Conservation (phyloP, 2,329 filamentous ascomycete genomes). For the Aspergillus fijiensis region DNA sequence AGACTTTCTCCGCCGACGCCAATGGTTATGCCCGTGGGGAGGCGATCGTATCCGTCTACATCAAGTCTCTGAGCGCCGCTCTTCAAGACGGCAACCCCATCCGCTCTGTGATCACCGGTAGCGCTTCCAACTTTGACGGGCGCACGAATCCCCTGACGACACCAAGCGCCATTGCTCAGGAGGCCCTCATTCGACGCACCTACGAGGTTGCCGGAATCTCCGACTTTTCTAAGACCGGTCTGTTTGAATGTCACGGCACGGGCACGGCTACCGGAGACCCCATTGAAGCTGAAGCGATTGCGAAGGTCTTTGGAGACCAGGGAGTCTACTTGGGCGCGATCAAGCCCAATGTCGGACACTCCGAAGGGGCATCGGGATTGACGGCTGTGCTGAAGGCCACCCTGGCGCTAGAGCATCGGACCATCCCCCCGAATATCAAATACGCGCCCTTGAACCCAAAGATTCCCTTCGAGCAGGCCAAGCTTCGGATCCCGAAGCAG, state of each 20-base stretch:
- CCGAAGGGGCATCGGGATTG: slow-evolving; percentile 14
- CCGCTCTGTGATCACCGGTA: slow-evolving; percentile 25
- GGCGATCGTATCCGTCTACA: too few species aligned
- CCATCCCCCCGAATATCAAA: slow-evolving; percentile 17
- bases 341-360: slow-evolving; percentile 19
- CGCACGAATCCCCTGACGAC: slow-evolving; percentile 10
- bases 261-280: neutral
- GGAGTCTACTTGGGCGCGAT: neutral
- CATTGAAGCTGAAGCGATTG: neutral
- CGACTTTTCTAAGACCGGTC: neutral
- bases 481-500: slow-evolving; percentile 10
- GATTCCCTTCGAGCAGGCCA: slow-evolving; percentile 2
- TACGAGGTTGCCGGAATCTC: slow-evolving; percentile 3
- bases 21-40: slow-evolving; percentile 34
- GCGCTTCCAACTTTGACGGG: slow-evolving; percentile 13
- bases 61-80: too few species aligned
- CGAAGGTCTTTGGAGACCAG: neutral
- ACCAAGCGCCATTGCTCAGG: slow-evolving; percentile 17
- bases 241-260: slow-evolving; percentile 13
- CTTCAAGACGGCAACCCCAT: too few species aligned
- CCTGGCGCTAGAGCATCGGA: slow-evolving; percentile 13
- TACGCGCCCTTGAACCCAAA: slow-evolving; percentile 25
- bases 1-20: slow-evolving; percentile 27
- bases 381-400: slow-evolving; percentile 12
- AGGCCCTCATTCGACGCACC: slow-evolving; percentile 13